Evolutionary conservation across 441 rosid species (phyloP).

Genomic region (Arabidopsis hybrid): DNA sequence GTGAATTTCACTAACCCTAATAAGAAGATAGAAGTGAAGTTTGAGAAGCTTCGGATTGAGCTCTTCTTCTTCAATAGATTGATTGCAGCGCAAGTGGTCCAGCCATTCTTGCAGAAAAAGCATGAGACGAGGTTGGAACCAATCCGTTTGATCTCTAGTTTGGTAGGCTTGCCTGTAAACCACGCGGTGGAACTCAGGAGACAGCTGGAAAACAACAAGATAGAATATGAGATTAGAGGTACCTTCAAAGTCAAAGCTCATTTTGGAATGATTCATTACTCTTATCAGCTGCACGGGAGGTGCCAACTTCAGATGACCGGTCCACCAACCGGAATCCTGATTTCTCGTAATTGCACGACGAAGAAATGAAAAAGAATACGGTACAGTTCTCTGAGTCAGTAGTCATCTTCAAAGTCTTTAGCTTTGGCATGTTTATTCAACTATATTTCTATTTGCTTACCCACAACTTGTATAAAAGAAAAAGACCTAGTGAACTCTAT

Average conservation of each 20-base stretch:
- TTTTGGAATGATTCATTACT: conserved; percentile 70
- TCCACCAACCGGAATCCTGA: conserved; percentile 81
- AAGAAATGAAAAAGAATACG: conserved; percentile 50
- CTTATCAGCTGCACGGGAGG: conserved; percentile 74
- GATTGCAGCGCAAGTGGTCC: conserved; percentile 65
- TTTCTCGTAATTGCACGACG: conserved; percentile 62
- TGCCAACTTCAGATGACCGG: conserved; percentile 77
- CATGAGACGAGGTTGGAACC: conserved; percentile 60
- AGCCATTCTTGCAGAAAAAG: conserved; percentile 70
- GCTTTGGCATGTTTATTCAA: conserved; percentile 31
- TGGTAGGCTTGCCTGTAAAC: conserved; percentile 72
- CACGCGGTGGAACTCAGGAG: conserved; percentile 62
- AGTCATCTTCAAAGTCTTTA: conserved; percentile 21
- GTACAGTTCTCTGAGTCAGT: not conserved
- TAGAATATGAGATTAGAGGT: conserved; percentile 65
- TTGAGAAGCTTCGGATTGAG: conserved; percentile 62
- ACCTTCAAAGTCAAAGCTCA: conserved; percentile 74
- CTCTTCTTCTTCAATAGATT: conserved; percentile 69
- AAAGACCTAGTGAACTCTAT: conserved; percentile 30
- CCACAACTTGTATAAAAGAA: conserved; percentile 34
- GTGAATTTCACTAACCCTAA: conserved; percentile 86
- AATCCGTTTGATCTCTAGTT: conserved; percentile 74
- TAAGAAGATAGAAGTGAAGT: conserved; percentile 63
- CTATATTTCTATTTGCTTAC: conserved; percentile 22
- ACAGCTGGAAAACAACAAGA: conserved; percentile 69